A percentile compares a stretch with the other conserved stretches of the same genome.
phyloP scores from a whole-genome alignment of 352 stramenopile species.

The Globisporangium paroecandrum region DNA sequence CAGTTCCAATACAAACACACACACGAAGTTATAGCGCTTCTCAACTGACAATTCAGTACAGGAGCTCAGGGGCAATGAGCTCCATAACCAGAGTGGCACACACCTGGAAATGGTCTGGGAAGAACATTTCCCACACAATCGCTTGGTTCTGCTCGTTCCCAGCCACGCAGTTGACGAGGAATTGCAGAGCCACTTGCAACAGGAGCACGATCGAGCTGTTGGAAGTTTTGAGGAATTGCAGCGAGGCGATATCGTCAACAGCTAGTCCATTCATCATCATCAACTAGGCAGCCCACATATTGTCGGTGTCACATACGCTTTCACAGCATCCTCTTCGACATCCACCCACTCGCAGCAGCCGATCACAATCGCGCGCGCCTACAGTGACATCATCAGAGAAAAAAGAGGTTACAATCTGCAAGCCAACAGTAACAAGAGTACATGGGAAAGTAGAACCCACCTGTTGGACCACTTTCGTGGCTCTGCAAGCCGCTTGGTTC shows the following conservation, averaged over 20 bases:
- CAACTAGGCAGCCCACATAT: not conserved
- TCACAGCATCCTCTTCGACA: conserved; percentile 49
- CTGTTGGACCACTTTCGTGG: conserved; percentile 22
- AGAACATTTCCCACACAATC: conserved; percentile 56
- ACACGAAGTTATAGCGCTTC: not conserved
- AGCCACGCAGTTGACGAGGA: conserved; percentile 66
- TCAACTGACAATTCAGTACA: not conserved
- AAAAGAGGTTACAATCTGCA: not conserved
- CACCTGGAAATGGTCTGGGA: conserved; percentile 69
- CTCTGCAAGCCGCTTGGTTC: conserved; percentile 52
- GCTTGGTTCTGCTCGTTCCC: conserved; percentile 42
- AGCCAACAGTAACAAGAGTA: not conserved
- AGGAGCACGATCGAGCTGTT: conserved; percentile 40
- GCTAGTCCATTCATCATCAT: no score
- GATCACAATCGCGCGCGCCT: conserved; percentile 42
- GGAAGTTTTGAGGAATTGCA: not conserved
- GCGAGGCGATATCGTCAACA: not conserved
- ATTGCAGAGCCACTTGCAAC: conserved; percentile 67
- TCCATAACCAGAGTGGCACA: not conserved
- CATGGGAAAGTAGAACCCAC: no score
- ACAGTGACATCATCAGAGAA: not conserved
- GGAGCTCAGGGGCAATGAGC: not conserved
- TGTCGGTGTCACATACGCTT: not conserved
- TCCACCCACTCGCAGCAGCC: conserved; percentile 54
- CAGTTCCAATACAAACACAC: not conserved